Base-by-base conservation (phyloP, 1,284 basidiomycete species). In the Ustilago trichophora region DNA sequence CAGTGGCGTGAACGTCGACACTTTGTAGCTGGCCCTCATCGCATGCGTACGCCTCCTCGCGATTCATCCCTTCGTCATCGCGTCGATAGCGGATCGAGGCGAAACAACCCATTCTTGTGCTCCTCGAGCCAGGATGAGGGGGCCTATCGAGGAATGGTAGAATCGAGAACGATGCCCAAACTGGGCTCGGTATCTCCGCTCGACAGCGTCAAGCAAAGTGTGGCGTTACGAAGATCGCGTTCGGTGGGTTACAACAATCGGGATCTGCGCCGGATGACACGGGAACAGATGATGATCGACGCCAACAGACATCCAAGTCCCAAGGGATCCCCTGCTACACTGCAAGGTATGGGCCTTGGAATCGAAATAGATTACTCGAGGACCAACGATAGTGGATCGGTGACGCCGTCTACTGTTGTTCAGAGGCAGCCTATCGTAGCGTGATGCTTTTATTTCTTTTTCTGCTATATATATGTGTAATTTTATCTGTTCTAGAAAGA, bases 51-150 rank as follows among this genome's bases (percentile, higher is more conserved):
- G 11, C 57, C 57, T 15, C 50, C 21, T n/a, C 50, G 57, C 35
- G 57, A 60, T 31, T 60, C 57, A n/a, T 53, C 50, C 6, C 46
- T 60, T 18, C 45, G 57, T 7, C 25, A 36, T 19, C 57, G 51
- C 12, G 19, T 25, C 3, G n/a, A n/a, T n/a, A n/a, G n/a, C n/a
- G 34, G 34, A n/a, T n/a, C n/a, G n/a, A n/a, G n/a, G n/a, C n/a
- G n/a, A n/a, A n/a, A n/a, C n/a, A n/a, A n/a, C n/a, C n/a, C n/a
- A n/a, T n/a, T n/a, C n/a, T n/a, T n/a, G n/a, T n/a, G n/a, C n/a
- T n/a, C n/a, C n/a, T n/a, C n/a, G n/a, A n/a, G n/a, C n/a, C n/a
- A n/a, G n/a, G n/a, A n/a, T 29, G 13, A 24, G 6, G 21, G 31
- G 4, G 21, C 1, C 5, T 10, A 21, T 37, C 22, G 11, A 22